phyloP scores from a whole-genome alignment of 441 rosid genomes.

The Pelargonium australe region DNA sequence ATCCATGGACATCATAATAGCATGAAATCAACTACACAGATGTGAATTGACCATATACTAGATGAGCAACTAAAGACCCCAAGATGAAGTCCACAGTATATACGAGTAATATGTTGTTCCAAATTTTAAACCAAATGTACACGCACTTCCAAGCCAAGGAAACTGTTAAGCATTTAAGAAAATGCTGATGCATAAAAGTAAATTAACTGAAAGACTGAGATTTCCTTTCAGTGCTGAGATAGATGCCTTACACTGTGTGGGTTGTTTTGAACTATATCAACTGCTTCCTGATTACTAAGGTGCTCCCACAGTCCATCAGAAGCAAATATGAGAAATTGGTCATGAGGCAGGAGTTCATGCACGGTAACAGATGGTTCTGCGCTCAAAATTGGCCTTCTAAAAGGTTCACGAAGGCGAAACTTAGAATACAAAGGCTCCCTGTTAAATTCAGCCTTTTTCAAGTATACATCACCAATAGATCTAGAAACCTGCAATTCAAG shows the following conservation, averaged over 20 bases:
- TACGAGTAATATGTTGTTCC: no score
- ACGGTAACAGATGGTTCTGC: slow-evolving; percentile 65
- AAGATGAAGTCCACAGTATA: no score
- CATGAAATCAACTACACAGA: no score
- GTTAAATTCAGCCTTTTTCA: slow-evolving; percentile 88
- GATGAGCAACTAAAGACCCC: no score
- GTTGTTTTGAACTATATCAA: slow-evolving; percentile 65
- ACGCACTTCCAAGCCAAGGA: no score
- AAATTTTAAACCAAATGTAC: no score
- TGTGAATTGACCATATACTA: no score
- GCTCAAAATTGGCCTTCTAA: slow-evolving; percentile 69
- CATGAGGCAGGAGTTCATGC: slow-evolving; percentile 61
- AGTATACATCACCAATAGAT: slow-evolving; percentile 84
- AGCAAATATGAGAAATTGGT: slow-evolving; percentile 73
- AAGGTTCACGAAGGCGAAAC: slow-evolving; percentile 69
- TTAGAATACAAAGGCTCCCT: slow-evolving; percentile 65
- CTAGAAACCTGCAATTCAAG: slow-evolving; percentile 57
- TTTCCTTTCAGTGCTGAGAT: neutral
- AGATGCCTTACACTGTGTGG: slow-evolving; percentile 49
- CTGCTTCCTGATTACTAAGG: slow-evolving; percentile 89
- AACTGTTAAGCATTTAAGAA: no score
- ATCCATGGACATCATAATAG: no score
- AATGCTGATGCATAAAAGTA: neutral
- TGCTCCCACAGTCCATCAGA: slow-evolving; percentile 99
- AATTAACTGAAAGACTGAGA: neutral